A percentile compares a stretch with the other conserved stretches of the same genome.
Evolutionary conservation across 495 filamentous ascomycete genomes (phyloP).

Genomic region (Sordaria brevicollis): DNA sequence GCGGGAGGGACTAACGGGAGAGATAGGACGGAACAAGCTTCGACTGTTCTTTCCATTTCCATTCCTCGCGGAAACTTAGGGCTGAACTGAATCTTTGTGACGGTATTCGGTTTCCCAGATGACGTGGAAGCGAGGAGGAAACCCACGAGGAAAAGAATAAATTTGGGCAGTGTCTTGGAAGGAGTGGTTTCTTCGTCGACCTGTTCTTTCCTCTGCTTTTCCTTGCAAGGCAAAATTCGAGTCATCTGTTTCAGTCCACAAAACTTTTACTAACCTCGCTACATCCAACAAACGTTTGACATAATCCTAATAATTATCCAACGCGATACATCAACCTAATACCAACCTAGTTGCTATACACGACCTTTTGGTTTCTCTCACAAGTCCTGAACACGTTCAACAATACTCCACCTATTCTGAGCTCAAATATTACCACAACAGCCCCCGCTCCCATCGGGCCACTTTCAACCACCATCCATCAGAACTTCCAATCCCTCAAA

Average conservation of each 20-base stretch:
- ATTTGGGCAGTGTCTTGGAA: background rate
- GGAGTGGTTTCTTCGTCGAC: background rate
- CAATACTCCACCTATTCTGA: background rate
- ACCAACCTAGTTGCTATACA: background rate
- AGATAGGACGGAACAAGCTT: background rate
- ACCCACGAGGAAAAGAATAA: background rate
- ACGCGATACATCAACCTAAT: background rate
- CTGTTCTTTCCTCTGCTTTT: background rate
- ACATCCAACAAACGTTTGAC: background rate
- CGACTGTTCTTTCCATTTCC: background rate
- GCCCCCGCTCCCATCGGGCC: background rate
- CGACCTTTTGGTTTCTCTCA: background rate
- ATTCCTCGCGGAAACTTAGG: background rate
- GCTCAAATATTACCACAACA: background rate
- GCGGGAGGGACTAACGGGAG: background rate
- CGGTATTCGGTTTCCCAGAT: background rate
- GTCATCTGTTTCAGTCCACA: background rate
- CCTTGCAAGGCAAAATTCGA: background rate
- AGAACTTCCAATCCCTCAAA: background rate
- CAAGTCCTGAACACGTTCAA: background rate
- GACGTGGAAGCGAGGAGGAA: background rate
- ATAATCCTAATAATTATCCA: background rate
- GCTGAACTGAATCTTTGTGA: background rate
- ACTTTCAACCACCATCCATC: background rate
- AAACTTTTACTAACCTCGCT: background rate